Percentiles rank a stretch among this genome's conserved stretches.
Evolutionary conservation across 1,139 yeast genomes (phyloP).

Genomic region (Saccharomycopsis hybrid): DNA sequence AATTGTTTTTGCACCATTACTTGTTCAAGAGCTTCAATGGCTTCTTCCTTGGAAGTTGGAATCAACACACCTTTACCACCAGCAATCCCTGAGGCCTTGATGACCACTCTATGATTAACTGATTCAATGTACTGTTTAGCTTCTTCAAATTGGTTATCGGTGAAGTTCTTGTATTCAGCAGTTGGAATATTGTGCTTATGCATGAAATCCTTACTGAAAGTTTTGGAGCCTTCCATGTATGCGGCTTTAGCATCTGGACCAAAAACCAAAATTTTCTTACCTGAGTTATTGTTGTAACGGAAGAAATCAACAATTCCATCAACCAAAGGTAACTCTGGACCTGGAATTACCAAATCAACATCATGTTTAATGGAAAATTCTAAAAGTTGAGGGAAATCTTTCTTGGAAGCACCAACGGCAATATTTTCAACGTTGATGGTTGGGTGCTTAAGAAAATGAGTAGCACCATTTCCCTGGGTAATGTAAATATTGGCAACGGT

Average conservation of each 20-base stretch:
- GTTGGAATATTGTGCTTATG: slow-evolving; percentile 88
- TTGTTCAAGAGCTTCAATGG: slow-evolving; percentile 73
- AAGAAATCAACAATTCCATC: slow-evolving; percentile 80
- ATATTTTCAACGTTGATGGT: slow-evolving; percentile 54
- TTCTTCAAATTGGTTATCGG: slow-evolving; percentile 39
- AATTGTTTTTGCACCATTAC: slow-evolving; percentile 88
- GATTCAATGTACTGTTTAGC: slow-evolving; percentile 67
- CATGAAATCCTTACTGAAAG: slow-evolving; percentile 93
- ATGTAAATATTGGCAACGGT: slow-evolving; percentile 70
- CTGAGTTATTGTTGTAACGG: slow-evolving; percentile 27
- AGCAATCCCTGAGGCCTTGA: slow-evolving; percentile 97
- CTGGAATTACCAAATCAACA: slow-evolving; percentile 81
- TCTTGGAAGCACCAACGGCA: slow-evolving; percentile 54
- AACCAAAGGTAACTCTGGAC: slow-evolving; percentile 98
- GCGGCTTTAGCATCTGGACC: slow-evolving; percentile 94
- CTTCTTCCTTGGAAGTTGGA: slow-evolving; percentile 81
- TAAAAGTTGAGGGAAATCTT: slow-evolving; percentile 52
- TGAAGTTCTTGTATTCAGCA: slow-evolving; percentile 77
- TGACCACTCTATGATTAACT: slow-evolving; percentile 73
- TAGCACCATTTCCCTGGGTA: slow-evolving; percentile 91
- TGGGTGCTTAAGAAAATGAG: slow-evolving; percentile 37
- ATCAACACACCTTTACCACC: slow-evolving; percentile 98
- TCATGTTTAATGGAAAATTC: slow-evolving; percentile 64
- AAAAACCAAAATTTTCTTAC: slow-evolving; percentile 71
- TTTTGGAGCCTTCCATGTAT: slow-evolving; percentile 93